Conservation (phyloP, 768 basidiomycete species). For the Mycena capillaripes region DNA sequence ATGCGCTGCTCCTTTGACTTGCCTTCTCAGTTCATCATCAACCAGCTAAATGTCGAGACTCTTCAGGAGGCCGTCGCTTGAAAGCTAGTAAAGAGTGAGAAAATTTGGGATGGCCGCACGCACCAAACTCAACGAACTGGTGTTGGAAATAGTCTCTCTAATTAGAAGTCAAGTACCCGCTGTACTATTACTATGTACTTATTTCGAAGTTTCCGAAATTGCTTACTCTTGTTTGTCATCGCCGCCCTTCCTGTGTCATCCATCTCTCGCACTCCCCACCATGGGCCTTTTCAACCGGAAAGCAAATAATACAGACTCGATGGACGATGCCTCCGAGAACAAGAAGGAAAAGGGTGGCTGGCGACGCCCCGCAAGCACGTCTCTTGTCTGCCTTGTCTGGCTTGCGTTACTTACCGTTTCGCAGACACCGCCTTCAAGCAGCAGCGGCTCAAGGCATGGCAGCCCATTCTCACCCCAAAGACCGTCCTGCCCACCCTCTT, state of each 20-base stretch:
- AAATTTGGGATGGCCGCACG: too few relatives aligned
- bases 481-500: constrained; percentile 97
- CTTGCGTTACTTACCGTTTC: constrained; percentile 36
- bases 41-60: too few relatives aligned
- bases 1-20: too few relatives aligned
- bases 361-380: constrained; percentile 87
- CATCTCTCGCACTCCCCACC: too few relatives aligned
- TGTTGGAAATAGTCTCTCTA: too few relatives aligned
- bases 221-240: constrained; percentile 3
- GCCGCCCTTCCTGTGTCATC: background rate
- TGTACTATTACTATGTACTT: too few relatives aligned
- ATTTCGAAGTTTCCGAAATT: too few relatives aligned
- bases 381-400: constrained; percentile 21
- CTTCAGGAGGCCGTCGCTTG: too few relatives aligned
- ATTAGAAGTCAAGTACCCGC: too few relatives aligned
- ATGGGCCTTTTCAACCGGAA: constrained; percentile 76
- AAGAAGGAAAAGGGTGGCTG: constrained; percentile 91
- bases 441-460: constrained; percentile 99
- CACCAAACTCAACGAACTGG: too few relatives aligned
- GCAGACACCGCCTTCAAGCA: constrained; percentile 99
- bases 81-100: too few relatives aligned
- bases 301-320: constrained; percentile 54
- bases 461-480: constrained; percentile 98
- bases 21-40: too few relatives aligned
- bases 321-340: constrained; percentile 61